Evolutionary conservation across 2,329 filamentous ascomycete species (phyloP).

Genomic region (Exophiala alcalophila): DNA sequence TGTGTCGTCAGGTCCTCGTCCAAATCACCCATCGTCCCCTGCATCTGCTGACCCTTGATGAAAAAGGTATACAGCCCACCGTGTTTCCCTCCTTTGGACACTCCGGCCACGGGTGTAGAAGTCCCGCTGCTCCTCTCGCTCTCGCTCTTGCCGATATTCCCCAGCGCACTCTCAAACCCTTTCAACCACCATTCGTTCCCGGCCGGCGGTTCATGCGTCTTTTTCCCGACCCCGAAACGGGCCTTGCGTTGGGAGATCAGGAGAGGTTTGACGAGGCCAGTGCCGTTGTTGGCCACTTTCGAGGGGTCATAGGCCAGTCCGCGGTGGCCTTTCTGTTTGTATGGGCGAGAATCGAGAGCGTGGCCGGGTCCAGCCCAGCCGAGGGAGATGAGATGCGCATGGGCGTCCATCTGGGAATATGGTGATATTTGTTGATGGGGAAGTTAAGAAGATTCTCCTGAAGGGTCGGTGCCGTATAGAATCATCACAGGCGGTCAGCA

Average conservation of each 20-base stretch:
- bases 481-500: no score
- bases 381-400: constrained; percentile 76
- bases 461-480: no score
- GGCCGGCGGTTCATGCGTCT: constrained; percentile 60
- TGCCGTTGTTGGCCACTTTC: constrained; percentile 40
- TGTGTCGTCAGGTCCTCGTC: constrained; percentile 31
- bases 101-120: constrained; percentile 48
- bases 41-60: constrained; percentile 73
- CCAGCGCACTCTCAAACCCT: constrained; percentile 84
- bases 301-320: constrained; percentile 37
- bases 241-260: constrained; percentile 78
- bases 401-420: constrained; percentile 68
- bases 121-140: constrained; percentile 56
- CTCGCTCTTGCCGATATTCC: constrained; percentile 54
- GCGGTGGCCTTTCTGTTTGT: constrained; percentile 41
- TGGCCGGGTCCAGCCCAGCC: constrained; percentile 90
- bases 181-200: constrained; percentile 96
- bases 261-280: constrained; percentile 78
- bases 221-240: constrained; percentile 73
- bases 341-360: constrained; percentile 65
- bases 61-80: constrained; percentile 78
- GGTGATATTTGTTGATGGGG: no score
- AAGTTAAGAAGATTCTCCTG: no score
- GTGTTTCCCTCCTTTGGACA: constrained; percentile 39
- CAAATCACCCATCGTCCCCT: constrained; percentile 60